phyloP scores from a whole-genome alignment of 1,139 yeast genomes.

The Geotrichum reessii region DNA sequence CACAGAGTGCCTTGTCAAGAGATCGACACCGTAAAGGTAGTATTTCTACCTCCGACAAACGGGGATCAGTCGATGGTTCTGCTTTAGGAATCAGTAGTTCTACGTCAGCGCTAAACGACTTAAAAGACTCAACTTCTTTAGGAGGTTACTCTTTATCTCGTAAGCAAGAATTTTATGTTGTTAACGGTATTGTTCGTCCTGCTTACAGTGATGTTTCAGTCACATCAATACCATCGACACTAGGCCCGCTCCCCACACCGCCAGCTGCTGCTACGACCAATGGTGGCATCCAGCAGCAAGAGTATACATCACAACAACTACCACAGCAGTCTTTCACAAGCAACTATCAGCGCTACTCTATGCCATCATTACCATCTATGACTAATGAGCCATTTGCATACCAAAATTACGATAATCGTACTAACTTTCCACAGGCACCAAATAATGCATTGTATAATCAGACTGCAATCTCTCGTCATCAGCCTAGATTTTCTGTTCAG shows the following conservation, averaged over 20 bases:
- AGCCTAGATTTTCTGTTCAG: not conserved
- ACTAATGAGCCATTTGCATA: not conserved
- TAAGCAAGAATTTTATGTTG: slow-evolving; percentile 1
- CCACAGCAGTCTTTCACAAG: not conserved
- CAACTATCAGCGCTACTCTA: slow-evolving; percentile 5
- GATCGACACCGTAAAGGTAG: slow-evolving; percentile 10
- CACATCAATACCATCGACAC: not conserved
- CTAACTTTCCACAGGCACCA: not conserved
- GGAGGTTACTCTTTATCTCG: not conserved
- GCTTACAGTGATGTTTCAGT: slow-evolving; percentile 10
- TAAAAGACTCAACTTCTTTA: not conserved
- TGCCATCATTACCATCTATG: slow-evolving; percentile 9
- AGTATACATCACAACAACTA: not conserved
- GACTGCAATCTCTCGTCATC: not conserved
- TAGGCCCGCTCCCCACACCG: not conserved
- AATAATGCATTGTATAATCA: not conserved
- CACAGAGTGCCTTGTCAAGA: slow-evolving; percentile 8
- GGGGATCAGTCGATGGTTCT: slow-evolving; percentile 3
- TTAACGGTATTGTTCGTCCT: slow-evolving; percentile 11
- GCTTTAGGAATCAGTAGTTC: not conserved
- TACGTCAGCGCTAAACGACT: not conserved
- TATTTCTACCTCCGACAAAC: not conserved
- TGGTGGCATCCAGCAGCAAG: not conserved
- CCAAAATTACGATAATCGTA: not conserved
- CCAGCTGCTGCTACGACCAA: slow-evolving; percentile 1